Evolutionary conservation across 768 basidiomycete species (phyloP).

Genomic region (Macrolepiota albuminosa): DNA sequence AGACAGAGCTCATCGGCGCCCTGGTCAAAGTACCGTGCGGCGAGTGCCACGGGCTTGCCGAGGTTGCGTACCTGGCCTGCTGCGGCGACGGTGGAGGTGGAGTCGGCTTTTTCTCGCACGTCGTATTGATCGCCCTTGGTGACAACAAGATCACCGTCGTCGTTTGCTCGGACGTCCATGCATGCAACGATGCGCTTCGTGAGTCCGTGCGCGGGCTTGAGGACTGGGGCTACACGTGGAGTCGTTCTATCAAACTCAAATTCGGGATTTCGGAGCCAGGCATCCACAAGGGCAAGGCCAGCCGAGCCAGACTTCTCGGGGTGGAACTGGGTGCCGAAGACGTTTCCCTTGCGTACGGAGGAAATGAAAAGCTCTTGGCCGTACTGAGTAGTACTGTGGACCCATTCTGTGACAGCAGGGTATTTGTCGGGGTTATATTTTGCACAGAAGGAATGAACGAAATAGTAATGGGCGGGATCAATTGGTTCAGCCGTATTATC

Average conservation of each 20-base stretch:
- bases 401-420: conserved; percentile 65
- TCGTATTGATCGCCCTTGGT: conserved; percentile 99
- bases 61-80: conserved; percentile 90
- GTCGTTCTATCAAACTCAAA: conserved; percentile 27
- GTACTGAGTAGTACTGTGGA: conserved; percentile 86
- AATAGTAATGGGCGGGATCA: conserved; percentile 78
- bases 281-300: conserved; percentile 72
- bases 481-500: conserved; percentile 43
- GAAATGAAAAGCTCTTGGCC: conserved; percentile 92
- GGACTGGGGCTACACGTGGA: conserved; percentile 32
- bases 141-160: conserved; percentile 93
- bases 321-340: conserved; percentile 95
- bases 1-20: conserved; percentile 97
- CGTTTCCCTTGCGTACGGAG: conserved; percentile 72
- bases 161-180: conserved; percentile 96
- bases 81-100: conserved; percentile 31
- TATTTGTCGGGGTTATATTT: conserved; percentile 57
- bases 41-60: conserved; percentile 93
- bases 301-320: conserved; percentile 95
- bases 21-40: conserved; percentile 76
- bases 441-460: conserved; percentile 93
- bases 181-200: conserved; percentile 96
- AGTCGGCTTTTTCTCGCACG: conserved; percentile 74
- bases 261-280: conserved; percentile 69
- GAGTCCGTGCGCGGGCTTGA: conserved; percentile 55